Evolutionary conservation across 495 filamentous ascomycete species (phyloP), one percentile per base, ranked within the genome.

Genomic region (Talaromyces trachyspermus): DNA sequence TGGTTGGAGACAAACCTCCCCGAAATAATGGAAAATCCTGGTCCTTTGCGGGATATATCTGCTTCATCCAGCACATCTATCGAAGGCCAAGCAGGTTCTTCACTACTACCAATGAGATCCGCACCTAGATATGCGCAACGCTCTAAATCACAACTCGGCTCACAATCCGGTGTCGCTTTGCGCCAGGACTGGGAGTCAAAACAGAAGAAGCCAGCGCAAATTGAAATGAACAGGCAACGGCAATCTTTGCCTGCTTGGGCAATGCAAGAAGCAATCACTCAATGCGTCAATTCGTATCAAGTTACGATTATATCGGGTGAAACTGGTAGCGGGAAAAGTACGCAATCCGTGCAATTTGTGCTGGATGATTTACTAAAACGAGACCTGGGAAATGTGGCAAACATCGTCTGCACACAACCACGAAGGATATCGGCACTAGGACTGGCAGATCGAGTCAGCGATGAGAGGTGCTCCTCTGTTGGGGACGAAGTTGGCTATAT

Each of bases 281-380:
- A 74, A 10, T 80, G 86, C 2, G 83, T 97, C 15, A 76, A 75
- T 25, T 58, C 69, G 4, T 78, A 88, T 57, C 89, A 95, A 62
- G 87, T 97, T 17, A 91, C 86, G 3, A 97, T 98, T 51, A 94
- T 98, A 43, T 91, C 89, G 22, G 92, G 92, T 53, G 92, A 96
- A 65, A 98, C 92, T 5, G 92, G 92, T 45, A 94, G 87, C 35
- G 92, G 92, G 56, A 98, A 98, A 62, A 95, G 89, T 46, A 98
- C 92, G 1, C 92, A 98, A 62, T 88, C 88, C 10, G 92, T 96
- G 3, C 92, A 98, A 61, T 98, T 97, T 62, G 73, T 98, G 18
- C 71, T 98, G 5, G 92, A 98, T 55, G 88, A 96, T 55, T 71
- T 98, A 57, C 95, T 96, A 55, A 66, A 79, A 53, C 75, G 77